Conservation (phyloP, 495 filamentous ascomycete genomes). For the Penicillium paxilli region DNA sequence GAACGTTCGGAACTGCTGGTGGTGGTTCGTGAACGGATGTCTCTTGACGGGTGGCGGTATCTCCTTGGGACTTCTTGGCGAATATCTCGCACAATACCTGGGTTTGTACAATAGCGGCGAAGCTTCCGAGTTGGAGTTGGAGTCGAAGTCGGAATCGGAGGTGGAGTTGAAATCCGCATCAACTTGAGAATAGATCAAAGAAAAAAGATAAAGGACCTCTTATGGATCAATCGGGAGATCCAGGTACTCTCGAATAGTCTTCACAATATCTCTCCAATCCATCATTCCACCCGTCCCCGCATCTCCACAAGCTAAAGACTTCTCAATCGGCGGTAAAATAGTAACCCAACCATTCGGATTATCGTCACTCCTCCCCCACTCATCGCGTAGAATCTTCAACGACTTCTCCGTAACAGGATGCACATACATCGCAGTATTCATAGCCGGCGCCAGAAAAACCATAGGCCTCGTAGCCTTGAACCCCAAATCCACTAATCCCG, state of each 20-base stretch:
- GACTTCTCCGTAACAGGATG: conserved; percentile 79
- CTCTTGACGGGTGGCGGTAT: conserved; percentile 70
- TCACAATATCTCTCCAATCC: conserved; percentile 72
- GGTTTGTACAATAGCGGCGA: conserved; percentile 27
- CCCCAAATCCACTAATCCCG: conserved; percentile 53
- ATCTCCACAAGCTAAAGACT: conserved; percentile 81
- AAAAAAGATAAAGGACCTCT: no score
- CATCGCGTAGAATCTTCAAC: conserved; percentile 64
- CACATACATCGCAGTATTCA: conserved; percentile 91
- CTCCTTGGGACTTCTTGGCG: conserved; percentile 58
- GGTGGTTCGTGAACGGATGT: conserved; percentile 87
- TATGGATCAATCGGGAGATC: conserved; percentile 2
- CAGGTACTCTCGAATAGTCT: conserved; percentile 51
- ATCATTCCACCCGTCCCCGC: conserved; percentile 74
- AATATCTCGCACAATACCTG: conserved; percentile 52
- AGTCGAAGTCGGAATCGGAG: no score
- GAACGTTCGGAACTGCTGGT: conserved; percentile 85
- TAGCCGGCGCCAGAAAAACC: conserved; percentile 56
- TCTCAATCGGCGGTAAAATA: conserved; percentile 67
- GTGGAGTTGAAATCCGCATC: no score
- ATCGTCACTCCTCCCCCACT: conserved; percentile 59
- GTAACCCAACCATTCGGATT: conserved; percentile 68
- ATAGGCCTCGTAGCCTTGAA: conserved; percentile 23
- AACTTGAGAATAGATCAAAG: conserved; percentile 9
- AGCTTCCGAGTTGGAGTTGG: conserved; percentile 2